Percentiles rank a stretch among this genome's conserved stretches.
phyloP scores from a whole-genome alignment of 495 filamentous ascomycete species.

The Pseudomonodictys pantanalensis region DNA sequence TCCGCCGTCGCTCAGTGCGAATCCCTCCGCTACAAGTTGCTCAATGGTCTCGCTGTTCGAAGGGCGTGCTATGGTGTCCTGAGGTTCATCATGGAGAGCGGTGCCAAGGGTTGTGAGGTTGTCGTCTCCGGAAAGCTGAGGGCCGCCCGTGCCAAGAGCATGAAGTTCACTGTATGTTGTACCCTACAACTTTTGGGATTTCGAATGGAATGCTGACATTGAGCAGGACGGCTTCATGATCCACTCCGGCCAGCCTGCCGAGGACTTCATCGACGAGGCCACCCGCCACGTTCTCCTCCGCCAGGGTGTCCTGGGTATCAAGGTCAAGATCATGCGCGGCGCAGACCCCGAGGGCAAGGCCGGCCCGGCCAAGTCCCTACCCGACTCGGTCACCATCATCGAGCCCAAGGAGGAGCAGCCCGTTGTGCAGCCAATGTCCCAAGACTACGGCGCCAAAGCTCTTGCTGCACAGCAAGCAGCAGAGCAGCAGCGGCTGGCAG shows the following conservation, averaged over 20 bases:
- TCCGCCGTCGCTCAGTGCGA: slow-evolving; percentile 99
- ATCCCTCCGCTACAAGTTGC: slow-evolving; percentile 98
- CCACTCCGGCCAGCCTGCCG: slow-evolving; percentile 98
- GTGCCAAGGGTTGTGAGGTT: slow-evolving; percentile 99
- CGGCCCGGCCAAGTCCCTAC: slow-evolving; percentile 92
- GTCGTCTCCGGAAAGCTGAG: slow-evolving; percentile 98
- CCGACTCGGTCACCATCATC: slow-evolving; percentile 97
- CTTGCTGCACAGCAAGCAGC: slow-evolving; percentile 79
- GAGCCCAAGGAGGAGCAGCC: slow-evolving; percentile 99
- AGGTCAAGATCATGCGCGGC: slow-evolving; percentile 99
- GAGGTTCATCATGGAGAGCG: slow-evolving; percentile 99
- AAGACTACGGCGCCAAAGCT: slow-evolving; percentile 98
- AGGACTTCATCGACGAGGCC: slow-evolving; percentile 98
- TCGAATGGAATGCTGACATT: slow-evolving; percentile 4
- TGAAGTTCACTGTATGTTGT: slow-evolving; percentile 93
- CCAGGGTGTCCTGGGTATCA: slow-evolving; percentile 99
- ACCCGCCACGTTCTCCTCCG: slow-evolving; percentile 98
- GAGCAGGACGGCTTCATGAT: slow-evolving; percentile 98
- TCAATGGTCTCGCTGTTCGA: slow-evolving; percentile 96
- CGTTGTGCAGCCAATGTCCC: slow-evolving; percentile 87
- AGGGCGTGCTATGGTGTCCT: slow-evolving; percentile 99
- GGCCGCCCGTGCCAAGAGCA: slow-evolving; percentile 97
- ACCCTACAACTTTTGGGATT: not conserved
- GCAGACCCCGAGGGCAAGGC: slow-evolving; percentile 99
- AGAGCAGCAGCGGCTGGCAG: slow-evolving; percentile 65